phyloP scores from a whole-genome alignment of 768 basidiomycete genomes.

The Tephrocybe sp. region DNA sequence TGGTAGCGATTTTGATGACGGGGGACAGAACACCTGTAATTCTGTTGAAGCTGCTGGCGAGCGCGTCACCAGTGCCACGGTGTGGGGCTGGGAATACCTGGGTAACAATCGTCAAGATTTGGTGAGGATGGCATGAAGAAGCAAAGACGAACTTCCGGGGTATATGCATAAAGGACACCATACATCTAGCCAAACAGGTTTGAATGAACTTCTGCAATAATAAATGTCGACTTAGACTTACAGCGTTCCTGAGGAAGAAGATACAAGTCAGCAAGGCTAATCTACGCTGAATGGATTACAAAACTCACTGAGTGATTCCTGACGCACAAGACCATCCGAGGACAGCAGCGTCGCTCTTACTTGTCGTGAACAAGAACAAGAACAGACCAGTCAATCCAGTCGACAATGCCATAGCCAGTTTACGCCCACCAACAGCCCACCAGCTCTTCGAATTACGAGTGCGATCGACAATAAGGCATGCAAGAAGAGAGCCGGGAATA shows the following conservation, averaged over 20 bases:
- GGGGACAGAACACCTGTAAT: slow-evolving; percentile 47
- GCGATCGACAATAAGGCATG: slow-evolving; percentile 42
- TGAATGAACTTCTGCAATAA: neutral
- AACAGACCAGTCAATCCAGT: slow-evolving; percentile 44
- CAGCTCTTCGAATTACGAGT: slow-evolving; percentile 28
- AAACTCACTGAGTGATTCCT: slow-evolving; percentile 35
- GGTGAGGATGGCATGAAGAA: neutral
- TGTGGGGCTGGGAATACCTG: slow-evolving; percentile 53
- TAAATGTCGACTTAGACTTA: neutral
- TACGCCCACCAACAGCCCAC: slow-evolving; percentile 43
- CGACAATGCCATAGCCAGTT: slow-evolving; percentile 42
- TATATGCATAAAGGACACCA: slow-evolving; percentile 42
- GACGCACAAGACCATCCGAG: slow-evolving; percentile 46
- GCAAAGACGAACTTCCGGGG: slow-evolving; percentile 43
- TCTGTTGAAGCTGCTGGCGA: slow-evolving; percentile 47
- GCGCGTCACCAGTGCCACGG: slow-evolving; percentile 52
- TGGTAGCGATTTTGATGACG: slow-evolving; percentile 45
- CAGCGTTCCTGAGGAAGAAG: slow-evolving; percentile 7
- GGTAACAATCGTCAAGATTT: neutral
- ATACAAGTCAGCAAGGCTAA: neutral
- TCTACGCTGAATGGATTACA: neutral
- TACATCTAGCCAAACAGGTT: slow-evolving; percentile 1
- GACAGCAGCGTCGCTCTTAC: slow-evolving; percentile 33
- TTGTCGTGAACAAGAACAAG: slow-evolving; percentile 51
- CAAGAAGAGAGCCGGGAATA: slow-evolving; percentile 46